Base-by-base conservation (phyloP, 2,329 filamentous ascomycete species). In the Emergomyces pasteurianus region DNA sequence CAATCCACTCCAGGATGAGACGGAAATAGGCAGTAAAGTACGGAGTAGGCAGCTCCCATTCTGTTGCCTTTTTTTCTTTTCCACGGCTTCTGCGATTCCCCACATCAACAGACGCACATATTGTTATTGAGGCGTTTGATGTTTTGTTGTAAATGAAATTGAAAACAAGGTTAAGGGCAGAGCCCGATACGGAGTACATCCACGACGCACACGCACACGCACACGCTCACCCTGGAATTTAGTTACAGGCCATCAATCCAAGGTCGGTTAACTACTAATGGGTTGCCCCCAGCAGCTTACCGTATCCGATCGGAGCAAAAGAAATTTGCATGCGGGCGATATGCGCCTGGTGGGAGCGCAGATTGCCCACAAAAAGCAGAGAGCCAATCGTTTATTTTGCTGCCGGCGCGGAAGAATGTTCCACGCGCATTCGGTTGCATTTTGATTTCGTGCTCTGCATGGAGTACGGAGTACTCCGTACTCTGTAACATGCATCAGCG, bases 331-430 rank as follows among this genome's bases (percentile, higher is more conserved):
- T n/a, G n/a, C n/a, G n/a, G n/a, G n/a, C n/a, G n/a, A n/a, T n/a
- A n/a, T n/a, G n/a, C n/a, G n/a, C n/a, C n/a, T 31, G 7, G 3
- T 40, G 21, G 10, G 36, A 16, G 31, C 12, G 21, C 21, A 34
- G 9, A 49, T 31, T n/a, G 8, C 9, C 26, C 26, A 26, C 34
- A n/a, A 50, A 50, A 23, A 50, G 28, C 43, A 36, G 21, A 38
- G 36, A 49, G 57, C 43, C 56, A 58, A 58, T 58, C 56, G 26
- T 58, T 46, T 46, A 49, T 46, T 21, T 46, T 58, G 23, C 40
- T 21, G 18, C 23, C n/a, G 9, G 23, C 28, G 23, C 28, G 23
- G 38, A 34, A 47, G 40, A 49, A 46, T 46, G 16, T 58, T 58
- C 40, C 18, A 49, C 28, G 31, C 31, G 8, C 52, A 40, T 55